Percentiles rank a stretch among this genome's conserved stretches.
These are phyloP conservation scores for Ophiostoma tasmaniense DNA, from an alignment of 2,329 filamentous ascomycete species.

Conservation along the genomic window DNA sequence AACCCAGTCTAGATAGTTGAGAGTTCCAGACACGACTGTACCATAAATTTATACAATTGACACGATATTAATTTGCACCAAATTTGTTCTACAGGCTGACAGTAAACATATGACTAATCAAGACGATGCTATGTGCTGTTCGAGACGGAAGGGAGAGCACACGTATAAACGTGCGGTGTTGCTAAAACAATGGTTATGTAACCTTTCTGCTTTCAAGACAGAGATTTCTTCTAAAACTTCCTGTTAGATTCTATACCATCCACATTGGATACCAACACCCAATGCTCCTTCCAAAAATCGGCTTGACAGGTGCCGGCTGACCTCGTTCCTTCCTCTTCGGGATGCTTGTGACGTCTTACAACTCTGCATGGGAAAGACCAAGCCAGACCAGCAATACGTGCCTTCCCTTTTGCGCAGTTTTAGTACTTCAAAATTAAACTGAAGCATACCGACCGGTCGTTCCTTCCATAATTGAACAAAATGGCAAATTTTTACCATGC, in stretches of 20 bases:
- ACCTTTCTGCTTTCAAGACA: no score
- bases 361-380: neutral
- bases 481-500: neutral
- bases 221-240: no score
- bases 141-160: no score
- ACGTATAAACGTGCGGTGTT: no score
- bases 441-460: neutral
- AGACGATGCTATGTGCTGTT: no score
- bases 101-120: no score
- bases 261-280: neutral
- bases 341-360: neutral
- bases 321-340: neutral
- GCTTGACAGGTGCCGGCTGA: neutral
- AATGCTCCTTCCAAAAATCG: neutral
- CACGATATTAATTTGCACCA: no score
- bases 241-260: neutral
- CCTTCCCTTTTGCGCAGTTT: neutral
- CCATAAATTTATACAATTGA: no score
- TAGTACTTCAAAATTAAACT: no score
- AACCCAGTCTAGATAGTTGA: conserved; percentile 18
- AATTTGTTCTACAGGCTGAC: no score
- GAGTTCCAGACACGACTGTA: neutral
- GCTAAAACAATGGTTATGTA: no score
- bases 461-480: neutral
- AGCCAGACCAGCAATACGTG: neutral